phyloP scores from a whole-genome alignment of 2,329 filamentous ascomycete species.

The Xylariales sp. region DNA sequence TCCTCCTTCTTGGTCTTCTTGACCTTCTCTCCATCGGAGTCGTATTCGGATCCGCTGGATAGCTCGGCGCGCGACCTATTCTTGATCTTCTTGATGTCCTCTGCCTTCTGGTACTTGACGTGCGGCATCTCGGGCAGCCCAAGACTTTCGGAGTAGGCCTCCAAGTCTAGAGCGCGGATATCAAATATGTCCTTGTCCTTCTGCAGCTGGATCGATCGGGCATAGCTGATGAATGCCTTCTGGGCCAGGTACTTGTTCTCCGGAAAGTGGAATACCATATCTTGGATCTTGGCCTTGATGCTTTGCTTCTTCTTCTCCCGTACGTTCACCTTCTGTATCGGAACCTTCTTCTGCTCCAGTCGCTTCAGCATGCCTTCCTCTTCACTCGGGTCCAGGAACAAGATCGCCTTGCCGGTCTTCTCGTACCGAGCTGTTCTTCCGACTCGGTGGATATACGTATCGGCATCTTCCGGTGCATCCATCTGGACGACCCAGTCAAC shows the following conservation, averaged over 20 bases:
- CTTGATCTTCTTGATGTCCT: slow-evolving; percentile 82
- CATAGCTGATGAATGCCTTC: slow-evolving; percentile 92
- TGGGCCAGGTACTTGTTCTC: slow-evolving; percentile 93
- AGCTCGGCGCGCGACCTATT: slow-evolving; percentile 71
- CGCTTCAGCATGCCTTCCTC: slow-evolving; percentile 86
- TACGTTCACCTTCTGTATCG: slow-evolving; percentile 80
- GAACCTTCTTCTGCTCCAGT: slow-evolving; percentile 84
- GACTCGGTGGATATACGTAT: slow-evolving; percentile 96
- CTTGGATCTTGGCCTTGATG: slow-evolving; percentile 81
- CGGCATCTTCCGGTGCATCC: slow-evolving; percentile 94
- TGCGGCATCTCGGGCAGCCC: slow-evolving; percentile 88
- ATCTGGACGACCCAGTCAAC: slow-evolving; percentile 99
- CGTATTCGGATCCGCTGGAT: slow-evolving; percentile 56
- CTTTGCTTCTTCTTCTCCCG: slow-evolving; percentile 84
- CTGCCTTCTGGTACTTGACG: slow-evolving; percentile 89
- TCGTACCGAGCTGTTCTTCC: slow-evolving; percentile 94
- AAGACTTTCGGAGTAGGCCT: slow-evolving; percentile 79
- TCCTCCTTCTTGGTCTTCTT: slow-evolving; percentile 61
- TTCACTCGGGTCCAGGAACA: slow-evolving; percentile 90
- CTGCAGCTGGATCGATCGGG: slow-evolving; percentile 79
- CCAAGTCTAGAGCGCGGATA: slow-evolving; percentile 75
- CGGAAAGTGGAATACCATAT: slow-evolving; percentile 92
- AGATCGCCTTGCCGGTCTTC: slow-evolving; percentile 76
- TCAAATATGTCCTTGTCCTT: slow-evolving; percentile 91
- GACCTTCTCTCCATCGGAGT: slow-evolving; percentile 48